A percentile compares a stretch with the other conserved stretches of the same genome.
These are phyloP conservation scores for Penicillium macrosclerotiorum DNA, from an alignment of 495 filamentous ascomycete genomes.

Conservation along the genomic window DNA sequence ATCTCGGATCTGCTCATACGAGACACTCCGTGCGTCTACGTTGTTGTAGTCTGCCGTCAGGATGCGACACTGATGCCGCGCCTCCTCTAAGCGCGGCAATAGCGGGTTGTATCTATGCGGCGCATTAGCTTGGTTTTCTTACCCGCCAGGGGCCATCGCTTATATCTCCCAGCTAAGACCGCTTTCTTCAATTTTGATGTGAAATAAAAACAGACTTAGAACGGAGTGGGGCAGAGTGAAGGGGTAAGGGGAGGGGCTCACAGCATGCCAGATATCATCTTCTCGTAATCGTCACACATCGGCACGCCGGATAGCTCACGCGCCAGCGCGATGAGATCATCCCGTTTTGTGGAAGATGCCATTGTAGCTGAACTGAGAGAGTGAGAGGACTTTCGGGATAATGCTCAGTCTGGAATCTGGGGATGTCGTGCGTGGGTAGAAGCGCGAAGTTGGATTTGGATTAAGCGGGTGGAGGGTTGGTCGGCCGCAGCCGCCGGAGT, in stretches of 20 bases:
- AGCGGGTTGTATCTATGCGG: constrained; percentile 40
- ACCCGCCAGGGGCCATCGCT: too few relatives aligned
- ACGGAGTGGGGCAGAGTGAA: too few relatives aligned
- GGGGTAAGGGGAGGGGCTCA: constrained; percentile 12
- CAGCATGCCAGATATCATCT: constrained; percentile 57
- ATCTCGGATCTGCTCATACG: constrained; percentile 34
- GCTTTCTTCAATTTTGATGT: neutral
- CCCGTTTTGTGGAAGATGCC: constrained; percentile 42
- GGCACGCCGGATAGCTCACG: constrained; percentile 37
- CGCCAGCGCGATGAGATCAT: constrained; percentile 44
- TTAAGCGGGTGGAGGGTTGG: too few relatives aligned
- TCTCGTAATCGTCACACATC: constrained; percentile 51
- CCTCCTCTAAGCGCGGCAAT: constrained; percentile 38
- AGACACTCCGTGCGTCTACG: constrained; percentile 38
- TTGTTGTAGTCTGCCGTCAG: constrained; percentile 48
- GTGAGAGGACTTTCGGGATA: too few relatives aligned
- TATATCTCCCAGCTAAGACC: too few relatives aligned
- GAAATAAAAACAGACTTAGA: neutral
- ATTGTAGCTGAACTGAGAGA: constrained; percentile 14
- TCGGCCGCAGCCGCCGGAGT: too few relatives aligned
- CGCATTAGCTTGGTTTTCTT: neutral
- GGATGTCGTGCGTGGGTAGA: too few relatives aligned
- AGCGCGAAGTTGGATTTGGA: too few relatives aligned
- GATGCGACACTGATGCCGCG: constrained; percentile 44
- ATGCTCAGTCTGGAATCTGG: too few relatives aligned